Conservation (phyloP, 75 land plant species). For the Gnetum montanum region DNA sequence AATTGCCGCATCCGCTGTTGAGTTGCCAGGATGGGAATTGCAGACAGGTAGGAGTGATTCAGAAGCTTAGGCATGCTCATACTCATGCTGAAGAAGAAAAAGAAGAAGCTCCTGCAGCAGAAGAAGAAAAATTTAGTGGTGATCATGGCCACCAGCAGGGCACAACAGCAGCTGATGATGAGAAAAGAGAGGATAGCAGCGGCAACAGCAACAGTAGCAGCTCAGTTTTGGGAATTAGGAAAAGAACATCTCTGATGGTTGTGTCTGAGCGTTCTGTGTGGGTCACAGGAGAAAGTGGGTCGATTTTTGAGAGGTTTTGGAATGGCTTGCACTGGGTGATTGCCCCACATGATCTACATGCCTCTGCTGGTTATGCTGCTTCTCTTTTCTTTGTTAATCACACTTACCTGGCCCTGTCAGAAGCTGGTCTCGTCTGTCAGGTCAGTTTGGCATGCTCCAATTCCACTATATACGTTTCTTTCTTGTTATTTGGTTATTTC, state of each 20-base stretch:
- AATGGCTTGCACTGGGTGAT: constrained; percentile 84
- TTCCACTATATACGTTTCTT: background rate
- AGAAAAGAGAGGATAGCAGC: background rate
- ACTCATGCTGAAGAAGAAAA: background rate
- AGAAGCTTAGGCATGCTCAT: background rate
- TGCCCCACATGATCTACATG: constrained; percentile 64
- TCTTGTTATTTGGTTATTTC: no score
- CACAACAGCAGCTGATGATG: background rate
- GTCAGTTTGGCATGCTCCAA: constrained; percentile 22
- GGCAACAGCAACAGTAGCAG: background rate
- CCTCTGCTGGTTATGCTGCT: constrained; percentile 37
- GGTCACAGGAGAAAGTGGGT: constrained; percentile 74
- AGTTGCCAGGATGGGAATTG: constrained; percentile 44
- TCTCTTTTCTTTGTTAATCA: constrained; percentile 54
- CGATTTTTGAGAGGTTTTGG: constrained; percentile 85
- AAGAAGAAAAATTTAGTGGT: background rate
- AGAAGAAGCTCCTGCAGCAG: no score
- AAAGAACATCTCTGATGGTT: constrained; percentile 43
- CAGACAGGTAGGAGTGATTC: constrained; percentile 31
- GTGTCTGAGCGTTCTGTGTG: constrained; percentile 69
- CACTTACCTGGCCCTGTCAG: constrained; percentile 52
- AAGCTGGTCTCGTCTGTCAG: constrained; percentile 51
- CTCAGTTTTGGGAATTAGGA: constrained; percentile 24
- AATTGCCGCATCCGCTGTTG: constrained; percentile 39
- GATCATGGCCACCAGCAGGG: constrained; percentile 1